phyloP scores from a whole-genome alignment of 768 basidiomycete species.

The Suillus fuscotomentosus region DNA sequence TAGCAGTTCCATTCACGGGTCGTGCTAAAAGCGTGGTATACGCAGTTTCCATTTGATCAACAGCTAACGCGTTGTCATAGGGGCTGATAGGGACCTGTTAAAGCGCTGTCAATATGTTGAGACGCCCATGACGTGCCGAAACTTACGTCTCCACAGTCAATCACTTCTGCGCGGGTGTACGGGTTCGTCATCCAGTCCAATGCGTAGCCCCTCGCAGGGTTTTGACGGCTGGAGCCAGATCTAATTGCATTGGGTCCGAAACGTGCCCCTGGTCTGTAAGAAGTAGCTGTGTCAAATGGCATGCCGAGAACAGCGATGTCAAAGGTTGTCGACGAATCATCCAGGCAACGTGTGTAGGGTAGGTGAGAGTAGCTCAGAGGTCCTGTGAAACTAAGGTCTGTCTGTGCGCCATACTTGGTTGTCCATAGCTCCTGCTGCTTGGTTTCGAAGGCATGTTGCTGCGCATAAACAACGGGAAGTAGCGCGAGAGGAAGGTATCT shows the following conservation, averaged over 20 bases:
- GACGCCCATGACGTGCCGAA: background rate
- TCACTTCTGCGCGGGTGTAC: slow-evolving; percentile 51
- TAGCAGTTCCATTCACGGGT: slow-evolving; percentile 28
- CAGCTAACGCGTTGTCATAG: slow-evolving; percentile 72
- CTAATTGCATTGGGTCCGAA: slow-evolving; percentile 82
- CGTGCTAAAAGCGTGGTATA: slow-evolving; percentile 67
- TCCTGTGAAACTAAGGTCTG: slow-evolving; percentile 69
- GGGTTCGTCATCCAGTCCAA: slow-evolving; percentile 64
- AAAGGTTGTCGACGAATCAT: slow-evolving; percentile 47
- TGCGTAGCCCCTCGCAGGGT: slow-evolving; percentile 55
- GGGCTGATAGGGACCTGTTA: slow-evolving; percentile 65
- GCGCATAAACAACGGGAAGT: slow-evolving; percentile 2
- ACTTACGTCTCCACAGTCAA: slow-evolving; percentile 81
- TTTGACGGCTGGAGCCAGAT: slow-evolving; percentile 62
- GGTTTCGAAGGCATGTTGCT: slow-evolving; percentile 4
- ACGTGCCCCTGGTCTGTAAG: slow-evolving; percentile 57
- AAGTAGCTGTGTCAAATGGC: slow-evolving; percentile 65
- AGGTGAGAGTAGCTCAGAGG: slow-evolving; percentile 77
- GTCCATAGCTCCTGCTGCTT: slow-evolving; percentile 42
- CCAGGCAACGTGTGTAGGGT: slow-evolving; percentile 67
- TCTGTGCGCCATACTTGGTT: slow-evolving; percentile 63
- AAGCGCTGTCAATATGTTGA: background rate
- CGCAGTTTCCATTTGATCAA: slow-evolving; percentile 80
- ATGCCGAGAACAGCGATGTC: slow-evolving; percentile 76
- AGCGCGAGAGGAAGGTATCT: slow-evolving; percentile 2